Evolutionary conservation across 441 rosid species (phyloP).

Genomic region (Biscutella auriculata): DNA sequence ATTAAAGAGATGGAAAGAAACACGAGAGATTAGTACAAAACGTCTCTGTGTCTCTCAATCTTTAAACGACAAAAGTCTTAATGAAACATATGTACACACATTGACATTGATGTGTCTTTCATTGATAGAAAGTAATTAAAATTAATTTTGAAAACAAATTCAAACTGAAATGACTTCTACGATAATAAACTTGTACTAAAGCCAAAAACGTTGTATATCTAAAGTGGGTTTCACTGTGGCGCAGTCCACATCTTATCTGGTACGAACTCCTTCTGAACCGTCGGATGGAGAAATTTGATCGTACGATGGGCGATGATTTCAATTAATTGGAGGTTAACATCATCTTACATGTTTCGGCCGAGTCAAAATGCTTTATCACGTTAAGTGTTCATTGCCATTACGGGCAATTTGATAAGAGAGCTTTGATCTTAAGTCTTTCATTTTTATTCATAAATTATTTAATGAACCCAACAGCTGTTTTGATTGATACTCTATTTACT

Average conservation of each 20-base stretch:
- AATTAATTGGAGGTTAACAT: slow-evolving; percentile 24
- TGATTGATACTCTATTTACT: slow-evolving; percentile 12
- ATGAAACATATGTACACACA: slow-evolving; percentile 22
- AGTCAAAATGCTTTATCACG: slow-evolving; percentile 43
- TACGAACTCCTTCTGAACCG: slow-evolving; percentile 24
- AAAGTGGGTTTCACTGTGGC: slow-evolving; percentile 39
- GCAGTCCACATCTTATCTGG: slow-evolving; percentile 28
- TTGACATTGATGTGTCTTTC: slow-evolving; percentile 21
- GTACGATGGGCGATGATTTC: slow-evolving; percentile 11
- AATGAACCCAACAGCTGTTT: slow-evolving; percentile 21
- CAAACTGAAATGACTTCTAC: slow-evolving; percentile 25
- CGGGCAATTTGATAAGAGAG: slow-evolving; percentile 34
- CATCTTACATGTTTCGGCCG: slow-evolving; percentile 49
- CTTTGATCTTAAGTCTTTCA: slow-evolving; percentile 22
- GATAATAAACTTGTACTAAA: slow-evolving; percentile 16
- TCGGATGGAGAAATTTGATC: slow-evolving; percentile 12
- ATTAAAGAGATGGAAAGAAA: slow-evolving; percentile 22
- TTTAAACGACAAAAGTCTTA: slow-evolving; percentile 28
- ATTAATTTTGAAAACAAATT: not conserved
- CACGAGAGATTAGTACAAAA: slow-evolving; percentile 23
- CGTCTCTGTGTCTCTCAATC: slow-evolving; percentile 18
- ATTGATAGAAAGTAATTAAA: slow-evolving; percentile 4
- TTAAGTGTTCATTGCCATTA: slow-evolving; percentile 31
- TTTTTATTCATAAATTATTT: not conserved
- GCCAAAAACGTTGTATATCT: slow-evolving; percentile 11